Conservation (phyloP, 2,329 filamentous ascomycete species). For the Corynespora cassiicola region DNA sequence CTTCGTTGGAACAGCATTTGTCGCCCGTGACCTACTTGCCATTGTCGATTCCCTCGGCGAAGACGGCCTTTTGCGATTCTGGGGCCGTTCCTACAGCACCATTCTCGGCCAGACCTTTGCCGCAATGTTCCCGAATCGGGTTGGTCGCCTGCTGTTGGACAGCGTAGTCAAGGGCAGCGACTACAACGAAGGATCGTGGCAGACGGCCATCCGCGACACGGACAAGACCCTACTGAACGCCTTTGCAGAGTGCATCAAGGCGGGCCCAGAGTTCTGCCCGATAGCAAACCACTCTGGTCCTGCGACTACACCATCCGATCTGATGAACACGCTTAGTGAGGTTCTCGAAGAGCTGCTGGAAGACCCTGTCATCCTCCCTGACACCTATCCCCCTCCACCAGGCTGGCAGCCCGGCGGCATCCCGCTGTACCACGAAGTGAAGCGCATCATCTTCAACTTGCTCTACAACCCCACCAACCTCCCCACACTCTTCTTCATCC, state of each 20-base stretch:
- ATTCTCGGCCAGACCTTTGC: conserved; percentile 55
- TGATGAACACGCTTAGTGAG: conserved; percentile 11
- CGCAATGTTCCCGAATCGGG: conserved; percentile 43
- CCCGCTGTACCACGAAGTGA: conserved; percentile 9
- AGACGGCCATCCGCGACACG: conserved; percentile 13
- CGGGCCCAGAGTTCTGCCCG: conserved; percentile 11
- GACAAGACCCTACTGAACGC: conserved; percentile 17
- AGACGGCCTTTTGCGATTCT: conserved; percentile 29
- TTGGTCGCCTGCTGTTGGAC: conserved; percentile 48
- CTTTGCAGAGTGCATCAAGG: conserved; percentile 18
- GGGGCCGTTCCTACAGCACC: conserved; percentile 54
- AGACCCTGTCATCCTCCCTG: conserved; percentile 16
- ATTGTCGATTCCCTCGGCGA: conserved; percentile 25
- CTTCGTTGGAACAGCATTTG: conserved; percentile 19
- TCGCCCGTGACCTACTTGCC: conserved; percentile 21
- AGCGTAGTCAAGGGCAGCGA: conserved; percentile 16
- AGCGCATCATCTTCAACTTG: conserved; percentile 6
- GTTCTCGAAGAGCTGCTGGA: conserved; percentile 17
- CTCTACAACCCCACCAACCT: conserved; percentile 11
- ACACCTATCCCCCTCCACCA: conserved; percentile 2
- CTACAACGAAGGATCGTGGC: conserved; percentile 17
- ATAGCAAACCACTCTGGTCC: conserved; percentile 18
- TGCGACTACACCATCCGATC: conserved; percentile 13
- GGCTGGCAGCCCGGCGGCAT: conserved; percentile 18
- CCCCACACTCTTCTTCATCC: neutral